Base-by-base conservation (phyloP, 176 grass and related monocot species). In the Saccharum spontaneum region DNA sequence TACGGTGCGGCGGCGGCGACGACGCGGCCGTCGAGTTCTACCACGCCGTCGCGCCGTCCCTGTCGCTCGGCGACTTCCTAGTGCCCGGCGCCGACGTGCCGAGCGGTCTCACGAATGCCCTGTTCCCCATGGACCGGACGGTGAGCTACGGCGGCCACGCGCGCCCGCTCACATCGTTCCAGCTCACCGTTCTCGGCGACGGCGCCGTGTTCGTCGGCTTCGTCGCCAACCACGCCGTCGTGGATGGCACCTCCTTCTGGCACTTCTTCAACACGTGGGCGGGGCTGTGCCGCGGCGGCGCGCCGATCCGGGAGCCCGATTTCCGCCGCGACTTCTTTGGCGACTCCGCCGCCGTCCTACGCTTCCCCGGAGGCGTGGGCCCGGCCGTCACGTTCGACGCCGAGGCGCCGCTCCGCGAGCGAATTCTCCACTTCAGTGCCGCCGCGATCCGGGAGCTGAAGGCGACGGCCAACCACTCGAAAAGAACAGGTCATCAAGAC, bases 261-360 rank as follows among this genome's bases (percentile, higher is more conserved):
- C 92, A 94, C 79, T 95, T 98, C 83, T 88, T 98, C 81, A 98
- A 98, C 82, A 84, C 87, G 62, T 98, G 96, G 96, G 96, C 96
- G 23, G 85, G 87, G 60, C 73, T 90, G 31, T 98, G 86, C 93
- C 93, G 87, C 68, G 91, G 91, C 6, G 87, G 91, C 7, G 87
- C 77, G 3, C 28, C 85, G 2, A 74, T 90, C 50, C 82, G 73
- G 39, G 62, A 61, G 0, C 96, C 96, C 8, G 91, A 95, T 71
- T 92, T 94, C 76, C 52, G 80, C 70, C 91, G 93, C 36, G 80
- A 89, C 75, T 98, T 88, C 77, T 98, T 98, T 0, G 89, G 93
- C 20, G 84, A 81, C 1, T 98, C 93, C 20, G 67, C 75, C 8
- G 89, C 95, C 5, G 89, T 95, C 17, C 72, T 98, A 30, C 75